Base-by-base conservation (phyloP, 1,284 basidiomycete species). In the Ceratobasidium sp. region DNA sequence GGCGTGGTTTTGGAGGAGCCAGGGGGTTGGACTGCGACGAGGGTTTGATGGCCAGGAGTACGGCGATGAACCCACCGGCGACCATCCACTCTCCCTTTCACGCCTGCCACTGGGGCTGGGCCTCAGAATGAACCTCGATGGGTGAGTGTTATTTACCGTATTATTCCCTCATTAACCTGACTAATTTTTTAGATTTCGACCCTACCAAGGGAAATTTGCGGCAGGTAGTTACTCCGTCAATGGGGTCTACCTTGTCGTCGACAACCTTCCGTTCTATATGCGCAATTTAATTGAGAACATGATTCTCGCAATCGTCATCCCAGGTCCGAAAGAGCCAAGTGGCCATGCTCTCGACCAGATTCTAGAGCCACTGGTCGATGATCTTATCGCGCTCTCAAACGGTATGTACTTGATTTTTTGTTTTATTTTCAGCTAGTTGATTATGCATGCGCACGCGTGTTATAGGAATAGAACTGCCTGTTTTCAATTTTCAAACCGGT, bases 361-460 rank as follows among this genome's bases (percentile, higher is more conserved):
- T 0, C 14, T 68, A 2, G 50, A 71, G 30, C 65, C 67, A 4
- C 27, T 70, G 12, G 67, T 77, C 10, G 68, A 77, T 35, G 55
- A 77, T 14, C 23, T 74, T 1, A 30, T 74, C 16, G 20, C 20
- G n/a, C 71, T 74, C 14, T 14, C 59, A 41, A 3, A 65, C 52
- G 71, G 71, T 74, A 20, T 3, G 60, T 52, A 12, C 27, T 48
- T 7, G n/a, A n/a, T n/a, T n/a, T n/a, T n/a, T n/a, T n/a, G n/a
- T n/a, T n/a, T n/a, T 8, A 10, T 12, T 60, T 38, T 60, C 18
- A 2, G 16, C 14, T 16, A 12, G 1, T 60, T 7, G 18, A 2
- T 6, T 33, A n/a, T n/a, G n/a, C 7, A 35, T 60, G 27, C 35
- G 35, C 5, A 60, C 59, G 18, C 2, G 6, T 3, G 12, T 14